phyloP scores from a whole-genome alignment of 345 rosid genomes.

The Microthlaspi erraticum region DNA sequence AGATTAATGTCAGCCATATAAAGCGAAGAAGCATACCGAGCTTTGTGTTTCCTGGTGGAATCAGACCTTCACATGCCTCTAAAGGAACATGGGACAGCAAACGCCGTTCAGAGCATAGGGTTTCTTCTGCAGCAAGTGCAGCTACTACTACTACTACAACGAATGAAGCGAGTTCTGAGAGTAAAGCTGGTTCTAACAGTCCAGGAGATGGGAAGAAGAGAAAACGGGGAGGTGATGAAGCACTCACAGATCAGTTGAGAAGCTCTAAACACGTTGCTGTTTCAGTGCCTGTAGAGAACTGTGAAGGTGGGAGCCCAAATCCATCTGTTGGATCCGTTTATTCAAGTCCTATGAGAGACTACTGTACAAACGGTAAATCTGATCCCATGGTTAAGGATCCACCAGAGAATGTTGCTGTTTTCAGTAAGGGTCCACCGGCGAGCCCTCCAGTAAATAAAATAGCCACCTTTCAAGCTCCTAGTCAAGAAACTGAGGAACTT shows the following conservation, averaged over 20 bases:
- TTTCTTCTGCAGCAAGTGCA: constrained; percentile 53
- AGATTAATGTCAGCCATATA: constrained; percentile 76
- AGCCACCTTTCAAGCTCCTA: constrained; percentile 54
- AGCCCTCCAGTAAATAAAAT: constrained; percentile 67
- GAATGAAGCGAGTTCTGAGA: constrained; percentile 58
- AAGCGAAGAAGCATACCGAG: constrained; percentile 71
- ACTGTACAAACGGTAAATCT: constrained; percentile 44
- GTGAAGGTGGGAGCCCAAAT: constrained; percentile 50
- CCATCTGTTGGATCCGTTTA: constrained; percentile 51
- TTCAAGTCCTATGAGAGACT: constrained; percentile 48
- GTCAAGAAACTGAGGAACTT: constrained; percentile 77
- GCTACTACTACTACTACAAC: constrained; percentile 32
- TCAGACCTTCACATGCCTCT: constrained; percentile 69
- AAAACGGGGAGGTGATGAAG: constrained; percentile 57
- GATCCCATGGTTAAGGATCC: constrained; percentile 38
- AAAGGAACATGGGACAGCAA: constrained; percentile 76
- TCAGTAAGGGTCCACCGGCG: constrained; percentile 63
- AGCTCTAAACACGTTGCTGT: constrained; percentile 43
- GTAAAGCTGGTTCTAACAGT: constrained; percentile 63
- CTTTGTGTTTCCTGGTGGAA: constrained; percentile 87
- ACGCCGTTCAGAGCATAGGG: constrained; percentile 57
- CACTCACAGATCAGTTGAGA: constrained; percentile 45
- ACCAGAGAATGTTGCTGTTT: constrained; percentile 41
- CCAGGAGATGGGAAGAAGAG: constrained; percentile 67
- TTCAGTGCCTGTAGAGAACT: constrained; percentile 52